Conservation (phyloP, 2,329 filamentous ascomycete genomes). For the Talaromyces pinophilus region DNA sequence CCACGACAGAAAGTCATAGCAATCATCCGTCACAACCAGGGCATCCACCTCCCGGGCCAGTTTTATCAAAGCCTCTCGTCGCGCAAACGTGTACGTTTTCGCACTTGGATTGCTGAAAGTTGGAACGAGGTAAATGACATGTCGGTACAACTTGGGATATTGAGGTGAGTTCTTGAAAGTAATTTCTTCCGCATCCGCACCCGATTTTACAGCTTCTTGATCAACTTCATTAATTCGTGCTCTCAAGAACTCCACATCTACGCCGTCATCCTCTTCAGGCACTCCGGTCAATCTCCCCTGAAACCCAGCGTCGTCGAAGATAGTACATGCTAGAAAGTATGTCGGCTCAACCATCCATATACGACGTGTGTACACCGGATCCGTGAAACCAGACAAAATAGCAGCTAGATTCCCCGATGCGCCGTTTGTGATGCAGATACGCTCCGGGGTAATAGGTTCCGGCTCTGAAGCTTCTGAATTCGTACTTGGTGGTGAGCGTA, state of each 20-base stretch:
- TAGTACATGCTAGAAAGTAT: constrained; percentile 5
- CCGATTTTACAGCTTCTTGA: neutral
- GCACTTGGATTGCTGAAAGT: constrained; percentile 13
- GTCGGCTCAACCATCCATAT: constrained; percentile 14
- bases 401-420: constrained; percentile 6
- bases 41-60: neutral
- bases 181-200: neutral
- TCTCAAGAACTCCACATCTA: constrained; percentile 2
- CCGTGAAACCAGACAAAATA: constrained; percentile 1
- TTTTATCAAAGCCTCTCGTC: neutral
- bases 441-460: neutral
- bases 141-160: constrained; percentile 1
- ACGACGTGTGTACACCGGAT: neutral
- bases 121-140: constrained; percentile 10
- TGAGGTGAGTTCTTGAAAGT: constrained; percentile 6
- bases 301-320: constrained; percentile 7
- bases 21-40: constrained; percentile 3
- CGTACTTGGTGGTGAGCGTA: constrained; percentile 3
- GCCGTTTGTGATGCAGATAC: constrained; percentile 11
- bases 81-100: constrained; percentile 2
- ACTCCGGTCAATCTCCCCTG: neutral
- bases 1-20: constrained; percentile 7
- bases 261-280: neutral
- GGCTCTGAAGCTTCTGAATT: neutral
- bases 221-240: constrained; percentile 5